Percentiles rank a stretch among this genome's conserved stretches.
Conservation (phyloP, 2,329 filamentous ascomycete genomes). For the Xylaria sp. region DNA sequence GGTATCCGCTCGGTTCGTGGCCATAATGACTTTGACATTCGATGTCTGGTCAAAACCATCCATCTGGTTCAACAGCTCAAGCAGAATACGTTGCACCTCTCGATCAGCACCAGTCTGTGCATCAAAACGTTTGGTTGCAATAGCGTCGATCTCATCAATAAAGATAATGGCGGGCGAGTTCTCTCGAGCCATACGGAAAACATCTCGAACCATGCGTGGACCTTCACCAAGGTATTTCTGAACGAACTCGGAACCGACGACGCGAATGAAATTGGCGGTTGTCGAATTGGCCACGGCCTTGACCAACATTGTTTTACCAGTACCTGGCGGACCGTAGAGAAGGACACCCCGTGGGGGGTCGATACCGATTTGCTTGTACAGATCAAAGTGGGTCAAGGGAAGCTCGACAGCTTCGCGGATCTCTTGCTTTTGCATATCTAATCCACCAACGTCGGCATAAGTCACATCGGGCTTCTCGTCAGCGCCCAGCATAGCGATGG, state of each 20-base stretch:
- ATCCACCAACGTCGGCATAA: constrained; percentile 95
- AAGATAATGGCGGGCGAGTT: constrained; percentile 99
- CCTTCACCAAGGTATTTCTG: constrained; percentile 99
- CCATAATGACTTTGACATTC: constrained; percentile 99
- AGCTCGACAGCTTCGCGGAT: constrained; percentile 98
- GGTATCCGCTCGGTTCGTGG: constrained; percentile 97
- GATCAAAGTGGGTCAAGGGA: constrained; percentile 95
- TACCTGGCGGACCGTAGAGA: constrained; percentile 93
- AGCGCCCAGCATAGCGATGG: constrained; percentile 95
- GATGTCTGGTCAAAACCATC: constrained; percentile 98
- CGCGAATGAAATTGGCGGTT: constrained; percentile 97
- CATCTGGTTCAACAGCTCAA: constrained; percentile 99
- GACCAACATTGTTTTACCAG: constrained; percentile 88
- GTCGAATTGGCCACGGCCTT: constrained; percentile 99
- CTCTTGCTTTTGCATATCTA: constrained; percentile 99
- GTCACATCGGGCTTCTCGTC: constrained; percentile 99
- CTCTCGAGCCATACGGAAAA: constrained; percentile 98
- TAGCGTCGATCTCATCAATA: constrained; percentile 99
- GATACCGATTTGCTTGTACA: constrained; percentile 99
- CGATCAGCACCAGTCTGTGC: constrained; percentile 97
- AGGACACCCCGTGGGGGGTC: constrained; percentile 96
- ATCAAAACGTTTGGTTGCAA: constrained; percentile 98
- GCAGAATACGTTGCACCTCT: constrained; percentile 97
- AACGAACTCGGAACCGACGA: constrained; percentile 97
- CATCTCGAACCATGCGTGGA: constrained; percentile 97